Evolutionary conservation across 768 basidiomycete species (phyloP).

Genomic region (Suillus subaureus): DNA sequence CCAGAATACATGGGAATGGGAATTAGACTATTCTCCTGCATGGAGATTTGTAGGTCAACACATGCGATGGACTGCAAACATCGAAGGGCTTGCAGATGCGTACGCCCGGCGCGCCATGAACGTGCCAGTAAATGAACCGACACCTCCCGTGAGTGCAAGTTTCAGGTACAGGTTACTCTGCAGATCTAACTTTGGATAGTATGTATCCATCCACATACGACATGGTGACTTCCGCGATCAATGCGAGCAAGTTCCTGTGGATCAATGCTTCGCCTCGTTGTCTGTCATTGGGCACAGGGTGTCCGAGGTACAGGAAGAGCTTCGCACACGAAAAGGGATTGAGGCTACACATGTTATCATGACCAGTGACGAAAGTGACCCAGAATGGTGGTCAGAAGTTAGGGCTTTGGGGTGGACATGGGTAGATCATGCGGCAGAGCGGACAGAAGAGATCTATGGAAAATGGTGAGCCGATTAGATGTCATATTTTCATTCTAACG

Average conservation of each 20-base stretch:
- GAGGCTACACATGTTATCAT: conserved; percentile 54
- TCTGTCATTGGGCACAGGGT: conserved; percentile 54
- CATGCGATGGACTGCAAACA: conserved; percentile 48
- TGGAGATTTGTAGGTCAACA: conserved; percentile 58
- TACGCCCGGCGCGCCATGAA: conserved; percentile 50
- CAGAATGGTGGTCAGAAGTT: conserved; percentile 59
- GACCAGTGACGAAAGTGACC: conserved; percentile 63
- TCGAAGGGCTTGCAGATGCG: conserved; percentile 45
- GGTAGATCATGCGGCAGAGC: conserved; percentile 46
- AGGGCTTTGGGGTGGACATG: conserved; percentile 50
- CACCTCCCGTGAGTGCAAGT: conserved; percentile 49
- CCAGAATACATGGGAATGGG: conserved; percentile 55
- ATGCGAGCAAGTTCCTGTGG: conserved; percentile 43
- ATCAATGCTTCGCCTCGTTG: conserved; percentile 54
- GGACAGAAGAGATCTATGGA: conserved; percentile 48
- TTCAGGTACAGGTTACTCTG: neutral
- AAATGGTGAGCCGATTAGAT: conserved; percentile 42
- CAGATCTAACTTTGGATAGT: conserved; percentile 35
- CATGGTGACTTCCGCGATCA: conserved; percentile 53
- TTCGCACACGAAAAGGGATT: conserved; percentile 46
- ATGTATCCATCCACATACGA: conserved; percentile 58
- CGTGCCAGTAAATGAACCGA: conserved; percentile 35
- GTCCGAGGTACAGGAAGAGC: conserved; percentile 53
- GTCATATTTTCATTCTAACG: neutral
- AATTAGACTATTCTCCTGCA: conserved; percentile 57